phyloP scores from a whole-genome alignment of 495 filamentous ascomycete genomes.

The Penicillium simplicissimum region DNA sequence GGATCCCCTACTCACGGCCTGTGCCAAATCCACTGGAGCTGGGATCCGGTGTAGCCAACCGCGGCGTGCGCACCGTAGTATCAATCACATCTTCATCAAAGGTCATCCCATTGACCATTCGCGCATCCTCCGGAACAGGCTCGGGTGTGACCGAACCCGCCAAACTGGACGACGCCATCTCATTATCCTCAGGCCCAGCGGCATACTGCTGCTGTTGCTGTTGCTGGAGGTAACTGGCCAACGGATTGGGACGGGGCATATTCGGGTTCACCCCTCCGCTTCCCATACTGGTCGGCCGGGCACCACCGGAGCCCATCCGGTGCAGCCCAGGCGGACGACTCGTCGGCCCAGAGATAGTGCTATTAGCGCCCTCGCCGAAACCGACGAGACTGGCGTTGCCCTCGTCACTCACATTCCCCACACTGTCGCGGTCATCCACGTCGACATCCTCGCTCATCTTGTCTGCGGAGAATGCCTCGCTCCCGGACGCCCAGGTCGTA shows the following conservation, averaged over 20 bases:
- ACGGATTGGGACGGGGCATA: slow-evolving; percentile 27
- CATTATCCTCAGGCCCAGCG: slow-evolving; percentile 17
- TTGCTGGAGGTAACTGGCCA: slow-evolving; percentile 29
- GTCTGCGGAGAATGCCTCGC: slow-evolving; percentile 62
- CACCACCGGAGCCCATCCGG: slow-evolving; percentile 35
- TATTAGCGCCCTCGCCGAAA: slow-evolving; percentile 85
- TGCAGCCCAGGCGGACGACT: slow-evolving; percentile 42
- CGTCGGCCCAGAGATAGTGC: slow-evolving; percentile 72
- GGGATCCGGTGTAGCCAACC: slow-evolving; percentile 33
- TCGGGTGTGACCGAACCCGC: slow-evolving; percentile 44
- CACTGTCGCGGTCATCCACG: slow-evolving; percentile 57
- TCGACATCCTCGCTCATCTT: slow-evolving; percentile 68
- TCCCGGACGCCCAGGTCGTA: slow-evolving; percentile 72
- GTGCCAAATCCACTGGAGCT: slow-evolving; percentile 19
- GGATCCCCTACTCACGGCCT: slow-evolving; percentile 24
- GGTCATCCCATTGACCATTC: slow-evolving; percentile 57
- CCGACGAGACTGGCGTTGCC: slow-evolving; percentile 72
- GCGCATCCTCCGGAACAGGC: slow-evolving; percentile 44
- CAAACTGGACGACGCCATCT: slow-evolving; percentile 35
- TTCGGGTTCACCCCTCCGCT: slow-evolving; percentile 40
- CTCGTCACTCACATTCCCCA: slow-evolving; percentile 80
- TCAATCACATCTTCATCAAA: slow-evolving; percentile 56
- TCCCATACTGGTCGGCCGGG: slow-evolving; percentile 37
- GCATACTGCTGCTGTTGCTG: slow-evolving; percentile 23
- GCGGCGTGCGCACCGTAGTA: slow-evolving; percentile 50